Percentiles rank a stretch among this genome's conserved stretches.
These are phyloP conservation scores for Porcisia deanei DNA, from an alignment of 208 protist species.

Conservation along the genomic window DNA sequence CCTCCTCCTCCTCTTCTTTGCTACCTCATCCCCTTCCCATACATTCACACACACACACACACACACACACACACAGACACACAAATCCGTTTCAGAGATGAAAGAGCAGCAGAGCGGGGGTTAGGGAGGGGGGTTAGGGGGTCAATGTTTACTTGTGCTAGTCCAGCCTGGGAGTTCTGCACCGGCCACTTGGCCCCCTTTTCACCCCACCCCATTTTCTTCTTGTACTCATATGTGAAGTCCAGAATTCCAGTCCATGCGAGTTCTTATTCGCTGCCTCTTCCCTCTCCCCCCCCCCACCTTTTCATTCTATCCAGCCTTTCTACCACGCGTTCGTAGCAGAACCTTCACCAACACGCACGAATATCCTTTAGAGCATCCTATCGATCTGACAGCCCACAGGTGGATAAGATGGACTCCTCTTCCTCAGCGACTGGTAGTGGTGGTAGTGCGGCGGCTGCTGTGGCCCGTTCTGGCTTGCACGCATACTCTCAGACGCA, in stretches of 20 bases:
- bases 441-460: not conserved
- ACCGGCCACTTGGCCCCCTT: too few species aligned
- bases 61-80: not conserved
- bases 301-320: not conserved
- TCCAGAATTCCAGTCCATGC: too few species aligned
- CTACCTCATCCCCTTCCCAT: too few species aligned
- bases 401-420: constrained; percentile 14
- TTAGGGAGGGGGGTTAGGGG: not conserved
- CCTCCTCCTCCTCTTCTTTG: not conserved
- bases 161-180: too few species aligned
- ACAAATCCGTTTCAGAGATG: not conserved
- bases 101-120: not conserved
- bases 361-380: not conserved
- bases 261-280: too few species aligned
- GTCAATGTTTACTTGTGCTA: not conserved
- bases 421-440: constrained; percentile 7
- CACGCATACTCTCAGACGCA: constrained; percentile 22
- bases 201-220: too few species aligned
- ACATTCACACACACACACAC: too few species aligned
- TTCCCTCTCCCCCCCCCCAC: not conserved
- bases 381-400: not conserved
- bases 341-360: not conserved
- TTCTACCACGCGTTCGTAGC: not conserved
- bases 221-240: too few species aligned
- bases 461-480: constrained; percentile 11